These are phyloP conservation scores for Chlamydomonas urium DNA, from an alignment of 139 green algal genomes.

Conservation along the genomic window DNA sequence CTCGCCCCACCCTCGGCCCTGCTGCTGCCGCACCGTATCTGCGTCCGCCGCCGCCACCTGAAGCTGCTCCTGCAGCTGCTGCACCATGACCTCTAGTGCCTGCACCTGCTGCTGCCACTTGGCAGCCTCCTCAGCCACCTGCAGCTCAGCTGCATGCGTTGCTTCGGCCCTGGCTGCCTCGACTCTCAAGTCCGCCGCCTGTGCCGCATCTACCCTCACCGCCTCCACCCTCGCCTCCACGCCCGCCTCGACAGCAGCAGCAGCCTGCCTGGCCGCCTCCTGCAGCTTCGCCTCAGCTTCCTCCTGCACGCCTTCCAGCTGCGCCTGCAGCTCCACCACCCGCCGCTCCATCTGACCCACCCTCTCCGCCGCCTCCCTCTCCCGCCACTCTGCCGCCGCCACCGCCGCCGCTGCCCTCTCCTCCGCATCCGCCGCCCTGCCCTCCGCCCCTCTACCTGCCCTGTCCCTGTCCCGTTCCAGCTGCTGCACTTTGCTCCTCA, in stretches of 20 bases:
- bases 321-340: background rate
- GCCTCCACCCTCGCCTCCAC: no score
- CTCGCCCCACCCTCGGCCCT: no score
- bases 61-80: conserved; percentile 1
- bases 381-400: background rate
- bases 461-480: no score
- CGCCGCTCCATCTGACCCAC: background rate
- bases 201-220: no score
- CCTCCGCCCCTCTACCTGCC: no score
- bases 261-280: background rate
- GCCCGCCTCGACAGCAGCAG: background rate
- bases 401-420: background rate
- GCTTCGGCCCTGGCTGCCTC: no score
- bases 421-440: background rate
- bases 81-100: background rate
- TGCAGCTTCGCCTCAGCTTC: background rate
- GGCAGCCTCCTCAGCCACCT: background rate
- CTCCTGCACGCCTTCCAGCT: background rate
- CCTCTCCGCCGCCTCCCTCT: background rate
- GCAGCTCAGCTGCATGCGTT: no score
- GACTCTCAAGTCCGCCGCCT: no score
- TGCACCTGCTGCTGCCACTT: conserved; percentile 7
- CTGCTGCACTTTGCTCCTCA: no score
- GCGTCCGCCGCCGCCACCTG: background rate
- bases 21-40: no score